These are phyloP conservation scores for Exserohilum rostratum DNA, from an alignment of 2,329 filamentous ascomycete species.

Conservation along the genomic window DNA sequence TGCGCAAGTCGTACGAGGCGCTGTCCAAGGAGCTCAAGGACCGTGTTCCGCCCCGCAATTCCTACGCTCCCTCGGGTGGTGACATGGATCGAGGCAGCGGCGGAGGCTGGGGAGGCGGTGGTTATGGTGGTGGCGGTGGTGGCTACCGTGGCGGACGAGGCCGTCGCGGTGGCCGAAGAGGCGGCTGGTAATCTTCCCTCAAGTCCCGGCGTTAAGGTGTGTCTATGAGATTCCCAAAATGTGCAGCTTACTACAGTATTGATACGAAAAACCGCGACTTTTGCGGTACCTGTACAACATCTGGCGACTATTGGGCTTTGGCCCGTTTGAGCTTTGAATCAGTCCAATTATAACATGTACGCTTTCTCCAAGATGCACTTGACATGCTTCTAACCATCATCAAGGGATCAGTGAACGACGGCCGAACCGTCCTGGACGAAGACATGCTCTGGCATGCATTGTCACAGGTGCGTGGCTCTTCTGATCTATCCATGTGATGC, in stretches of 20 bases:
- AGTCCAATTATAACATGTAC: constrained; percentile 44
- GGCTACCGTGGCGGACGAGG: constrained; percentile 30
- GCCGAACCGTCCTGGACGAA: not conserved
- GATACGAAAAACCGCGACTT: constrained; percentile 25
- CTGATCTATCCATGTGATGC: not conserved
- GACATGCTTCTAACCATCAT: constrained; percentile 39
- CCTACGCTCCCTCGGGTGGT: constrained; percentile 27
- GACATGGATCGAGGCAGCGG: constrained; percentile 36
- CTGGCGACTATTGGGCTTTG: constrained; percentile 14
- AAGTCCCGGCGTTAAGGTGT: constrained; percentile 45
- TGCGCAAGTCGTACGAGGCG: constrained; percentile 91
- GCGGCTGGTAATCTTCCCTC: constrained; percentile 37
- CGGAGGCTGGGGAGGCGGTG: constrained; percentile 31
- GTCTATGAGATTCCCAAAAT: constrained; percentile 41
- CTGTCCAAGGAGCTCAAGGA: constrained; percentile 86
- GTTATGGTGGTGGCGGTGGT: constrained; percentile 34
- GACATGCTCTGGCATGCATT: not conserved
- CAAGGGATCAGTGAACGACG: constrained; percentile 32
- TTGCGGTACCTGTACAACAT: constrained; percentile 35
- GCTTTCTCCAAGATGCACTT: constrained; percentile 38
- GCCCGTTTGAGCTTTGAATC: constrained; percentile 26
- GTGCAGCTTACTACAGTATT: constrained; percentile 42
- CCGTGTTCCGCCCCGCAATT: constrained; percentile 63
- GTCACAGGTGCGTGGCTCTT: constrained; percentile 7
- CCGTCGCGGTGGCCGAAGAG: constrained; percentile 31